These are phyloP conservation scores for Cotoneaster glaucophyllus DNA, from an alignment of 306 rosid genomes.

Conservation along the genomic window DNA sequence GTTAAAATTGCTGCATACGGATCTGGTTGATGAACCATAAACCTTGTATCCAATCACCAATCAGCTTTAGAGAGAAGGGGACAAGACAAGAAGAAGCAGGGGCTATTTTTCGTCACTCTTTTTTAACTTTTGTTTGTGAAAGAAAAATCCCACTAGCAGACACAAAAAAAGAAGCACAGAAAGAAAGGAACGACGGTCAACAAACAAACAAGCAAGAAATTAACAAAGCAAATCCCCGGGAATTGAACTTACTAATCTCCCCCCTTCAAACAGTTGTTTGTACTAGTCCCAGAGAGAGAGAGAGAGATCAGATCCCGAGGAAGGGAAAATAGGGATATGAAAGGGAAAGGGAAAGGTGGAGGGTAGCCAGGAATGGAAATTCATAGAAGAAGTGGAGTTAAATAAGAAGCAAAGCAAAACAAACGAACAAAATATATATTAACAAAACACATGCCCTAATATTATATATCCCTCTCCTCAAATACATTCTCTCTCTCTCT, in stretches of 20 bases:
- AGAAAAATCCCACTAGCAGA: slow-evolving; percentile 15
- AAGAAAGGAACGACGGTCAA: slow-evolving; percentile 9
- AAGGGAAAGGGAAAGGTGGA: slow-evolving; percentile 17
- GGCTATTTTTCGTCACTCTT: slow-evolving; percentile 7
- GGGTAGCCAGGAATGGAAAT: slow-evolving; percentile 40
- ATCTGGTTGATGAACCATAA: slow-evolving; percentile 38
- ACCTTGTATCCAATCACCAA: slow-evolving; percentile 17
- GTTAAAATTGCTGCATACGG: slow-evolving; percentile 15
- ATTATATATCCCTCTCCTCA: slow-evolving; percentile 26
- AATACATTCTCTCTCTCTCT: slow-evolving; percentile 16
- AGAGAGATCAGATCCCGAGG: slow-evolving; percentile 59
- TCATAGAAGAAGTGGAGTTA: slow-evolving; percentile 39
- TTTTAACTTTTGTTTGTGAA: neutral
- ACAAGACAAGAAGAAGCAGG: neutral
- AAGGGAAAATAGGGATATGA: slow-evolving; percentile 16
- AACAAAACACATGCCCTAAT: slow-evolving; percentile 46
- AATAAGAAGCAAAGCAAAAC: slow-evolving; percentile 41
- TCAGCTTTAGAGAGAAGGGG: slow-evolving; percentile 1
- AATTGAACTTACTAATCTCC: slow-evolving; percentile 31
- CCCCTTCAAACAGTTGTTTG: neutral
- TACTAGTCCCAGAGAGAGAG: neutral
- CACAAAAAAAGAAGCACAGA: slow-evolving; percentile 6
- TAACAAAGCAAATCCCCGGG: slow-evolving; percentile 41
- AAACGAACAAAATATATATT: slow-evolving; percentile 5
- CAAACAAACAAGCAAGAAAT: slow-evolving; percentile 15